Evolutionary conservation across 208 protist genomes (phyloP), one percentile per base, ranked within the genome.

Genomic region (Borovskyia barvae): DNA sequence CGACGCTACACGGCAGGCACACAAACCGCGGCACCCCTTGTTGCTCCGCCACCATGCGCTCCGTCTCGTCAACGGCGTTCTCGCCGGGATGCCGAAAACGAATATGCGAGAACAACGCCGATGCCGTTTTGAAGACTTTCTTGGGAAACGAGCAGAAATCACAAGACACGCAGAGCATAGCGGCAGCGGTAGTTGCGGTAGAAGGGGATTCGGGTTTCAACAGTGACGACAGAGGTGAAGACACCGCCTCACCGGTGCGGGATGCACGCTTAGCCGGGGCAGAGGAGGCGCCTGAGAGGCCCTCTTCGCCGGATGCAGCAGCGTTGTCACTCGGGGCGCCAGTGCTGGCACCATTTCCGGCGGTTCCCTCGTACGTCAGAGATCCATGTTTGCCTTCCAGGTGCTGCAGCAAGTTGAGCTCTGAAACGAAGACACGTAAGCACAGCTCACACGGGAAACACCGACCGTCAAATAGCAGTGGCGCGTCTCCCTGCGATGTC

Each of bases 381-480:
- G 26, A 39, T 2, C 72, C 68, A 52, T 94, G 87, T 20, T 70
- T 59, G 12, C 41, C 65, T 53, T 86, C 77, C 2, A 95, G 70
- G 70, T 95, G 89, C 26, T 92, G 62, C 19, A 95, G 77, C 24
- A 95, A 58, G 26, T 84, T 75, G 32, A 74, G 6, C 66, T 95
- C 85, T 35, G 50, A 75, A 12, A 57, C 28, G 28, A 87, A 90
- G 9, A 57, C 53, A 5, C 73, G 75, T 20, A 39, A 48, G 63
- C 89, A 95, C 65, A 95, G 59, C 73, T 95, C 89, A 46, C 89
- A 95, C 15, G 86, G 82, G 43, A 95, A 95, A 56, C 79, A 40
- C 14, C 36, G 43, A 2, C 80, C 80, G 28, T 25, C 49, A 40
- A 87, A 89, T 15, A 40, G 26, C 22, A 61, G 26, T 42, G 50